Evolutionary conservation across 129 eudicot species (phyloP), one percentile per base, ranked within the genome.

Genomic region (Centella asiatica): DNA sequence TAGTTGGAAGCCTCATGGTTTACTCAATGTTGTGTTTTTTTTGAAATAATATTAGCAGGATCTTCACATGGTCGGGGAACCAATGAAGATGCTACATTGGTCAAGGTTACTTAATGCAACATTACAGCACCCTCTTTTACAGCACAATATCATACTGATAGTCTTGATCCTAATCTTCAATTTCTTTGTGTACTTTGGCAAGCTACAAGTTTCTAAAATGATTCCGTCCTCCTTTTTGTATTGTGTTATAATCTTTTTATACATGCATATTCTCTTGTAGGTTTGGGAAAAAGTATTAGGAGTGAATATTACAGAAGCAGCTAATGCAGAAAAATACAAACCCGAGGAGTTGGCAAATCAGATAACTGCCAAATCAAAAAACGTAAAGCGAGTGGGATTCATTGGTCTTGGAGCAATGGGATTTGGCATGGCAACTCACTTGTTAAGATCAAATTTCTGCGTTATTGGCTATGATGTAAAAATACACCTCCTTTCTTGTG

Each of bases 341-440:
- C 99, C 99, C 20, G 86, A 84, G 73, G 65, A 71, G 64, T 73
- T 82, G 77, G 99, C 89, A 47, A 64, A 49, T 31, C 70, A 76
- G 52, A 48, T 85, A 39, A 48, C 69, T 51, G 67, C 66, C 69
- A 82, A 79, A 53, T 76, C 96, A 51, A 76, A 84, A 50, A 49
- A 73, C 52, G 76, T 70, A 36, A 80, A 75, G 24, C 77, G 78
- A 69, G 74, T 93, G 34, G 99, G 95, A 70, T 93, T 93, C 72
- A 88, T 93, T 78, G 99, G 99, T 53, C 85, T 93, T 57, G 99
- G 99, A 68, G 99, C 99, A 55, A 93, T 93, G 99, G 99, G 99
- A 69, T 93, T 87, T 69, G 99, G 99, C 81, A 93, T 93, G 99
- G 99, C 99, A 63, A 80, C 92, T 67, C 95, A 93, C 74, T 82